Evolutionary conservation across 2,329 filamentous ascomycete species (phyloP), one percentile per base, ranked within the genome.

Genomic region (Rugonectria rugulosa): DNA sequence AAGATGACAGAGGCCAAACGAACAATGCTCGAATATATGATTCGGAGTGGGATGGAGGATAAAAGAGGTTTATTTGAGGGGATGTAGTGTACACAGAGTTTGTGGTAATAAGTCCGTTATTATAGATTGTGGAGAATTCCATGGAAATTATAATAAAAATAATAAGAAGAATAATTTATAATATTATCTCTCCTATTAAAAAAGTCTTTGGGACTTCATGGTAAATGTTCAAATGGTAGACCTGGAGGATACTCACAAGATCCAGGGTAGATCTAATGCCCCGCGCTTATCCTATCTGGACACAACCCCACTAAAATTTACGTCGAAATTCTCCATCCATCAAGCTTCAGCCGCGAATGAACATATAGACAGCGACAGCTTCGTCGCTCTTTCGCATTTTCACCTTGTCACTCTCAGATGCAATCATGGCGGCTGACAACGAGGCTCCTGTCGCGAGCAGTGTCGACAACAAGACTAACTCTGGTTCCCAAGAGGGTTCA

Each of bases 381-480:
- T 42, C n/a, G n/a, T n/a, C n/a, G n/a, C 15, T 46, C 32, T n/a
- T 31, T 46, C 42, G 21, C 43, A 17, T 14, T n/a, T 23, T 24
- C 42, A 15, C 19, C 23, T 23, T 61, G 52, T 64, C 63, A 47
- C 63, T 61, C 60, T 48, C 57, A 64, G 57, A 73, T 73, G 70
- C 66, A 67, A 64, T 38, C 55, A 73, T 73, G 71, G 70, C 69
- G 60, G 63, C 65, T 62, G 62, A 61, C 61, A 63, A 68, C 54
- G 70, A 71, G 53, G 52, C 62, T 68, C 55, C 64, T 69, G 61
- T 62, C 60, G 56, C 66, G 60, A 66, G 60, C 53, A 56, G 64
- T 54, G 57, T 62, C 41, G 55, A 46, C 26, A 53, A 63, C 54
- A 56, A 62, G 38, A 57, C 46, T 29, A 53, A 62, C 27, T 27